Conservation (phyloP, 192 early-diverging fungal genomes). For the Rhizophagus prolifer region DNA sequence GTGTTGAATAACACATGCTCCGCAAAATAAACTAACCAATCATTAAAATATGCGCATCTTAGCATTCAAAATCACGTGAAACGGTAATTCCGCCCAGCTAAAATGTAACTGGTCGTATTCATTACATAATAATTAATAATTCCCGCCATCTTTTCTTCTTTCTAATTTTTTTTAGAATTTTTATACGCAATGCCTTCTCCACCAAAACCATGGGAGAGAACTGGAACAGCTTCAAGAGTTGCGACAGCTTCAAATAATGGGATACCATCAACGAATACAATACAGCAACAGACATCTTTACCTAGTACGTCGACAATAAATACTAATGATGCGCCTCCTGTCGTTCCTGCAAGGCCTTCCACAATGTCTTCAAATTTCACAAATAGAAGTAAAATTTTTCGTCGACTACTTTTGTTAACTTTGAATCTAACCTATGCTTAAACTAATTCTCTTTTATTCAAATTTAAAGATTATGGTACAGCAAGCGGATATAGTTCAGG, state of each 20-base stretch:
- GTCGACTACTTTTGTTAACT: neutral
- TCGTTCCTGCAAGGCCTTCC: slow-evolving; percentile 43
- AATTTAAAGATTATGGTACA: slow-evolving; percentile 39
- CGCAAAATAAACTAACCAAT: no score
- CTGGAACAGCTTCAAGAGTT: slow-evolving; percentile 39
- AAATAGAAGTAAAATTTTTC: slow-evolving; percentile 17
- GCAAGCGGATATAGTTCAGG: slow-evolving; percentile 30
- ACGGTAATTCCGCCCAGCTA: no score
- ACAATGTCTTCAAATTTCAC: slow-evolving; percentile 28
- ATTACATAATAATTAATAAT: no score
- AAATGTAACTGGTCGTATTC: no score
- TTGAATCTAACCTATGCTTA: neutral
- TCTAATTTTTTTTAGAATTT: neutral
- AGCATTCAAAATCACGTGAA: neutral
- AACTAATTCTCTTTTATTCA: neutral
- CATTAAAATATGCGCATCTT: no score
- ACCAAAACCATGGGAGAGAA: slow-evolving; percentile 77
- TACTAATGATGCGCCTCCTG: slow-evolving; percentile 30
- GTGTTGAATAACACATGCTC: neutral
- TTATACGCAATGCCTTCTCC: slow-evolving; percentile 50
- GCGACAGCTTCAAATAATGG: slow-evolving; percentile 35
- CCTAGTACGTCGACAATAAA: neutral
- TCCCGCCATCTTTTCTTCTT: no score
- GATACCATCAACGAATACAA: slow-evolving; percentile 36
- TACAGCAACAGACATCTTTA: slow-evolving; percentile 28